Conservation (phyloP, 371 early-diverging fungal species). For the Fennellomyces sp. region DNA sequence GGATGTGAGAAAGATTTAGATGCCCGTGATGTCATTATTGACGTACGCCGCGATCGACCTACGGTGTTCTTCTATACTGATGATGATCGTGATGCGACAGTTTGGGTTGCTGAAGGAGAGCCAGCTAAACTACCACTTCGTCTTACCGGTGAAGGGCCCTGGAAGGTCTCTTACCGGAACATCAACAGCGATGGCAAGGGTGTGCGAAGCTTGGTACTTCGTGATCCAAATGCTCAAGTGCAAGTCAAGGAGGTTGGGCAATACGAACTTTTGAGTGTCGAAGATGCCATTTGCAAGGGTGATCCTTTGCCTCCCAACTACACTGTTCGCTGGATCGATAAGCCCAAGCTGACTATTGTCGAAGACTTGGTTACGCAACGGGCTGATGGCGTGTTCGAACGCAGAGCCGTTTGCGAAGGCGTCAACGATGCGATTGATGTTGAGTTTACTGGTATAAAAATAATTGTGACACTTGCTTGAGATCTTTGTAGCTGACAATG, state of each 20-base stretch:
- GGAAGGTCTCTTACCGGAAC: conserved; percentile 44
- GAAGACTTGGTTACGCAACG: conserved; percentile 25
- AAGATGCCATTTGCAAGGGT: conserved; percentile 51
- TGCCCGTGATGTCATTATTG: conserved; percentile 44
- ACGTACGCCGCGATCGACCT: conserved; percentile 53
- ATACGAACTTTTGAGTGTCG: conserved; percentile 45
- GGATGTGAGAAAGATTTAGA: conserved; percentile 46
- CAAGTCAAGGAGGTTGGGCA: conserved; percentile 33
- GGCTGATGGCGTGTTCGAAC: conserved; percentile 28
- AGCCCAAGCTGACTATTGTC: conserved; percentile 38
- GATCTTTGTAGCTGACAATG: too few relatives aligned
- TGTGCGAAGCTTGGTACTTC: conserved; percentile 12
- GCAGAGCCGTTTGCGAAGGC: conserved; percentile 48
- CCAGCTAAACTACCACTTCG: conserved; percentile 36
- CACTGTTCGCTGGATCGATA: conserved; percentile 37
- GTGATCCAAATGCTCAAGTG: conserved; percentile 50
- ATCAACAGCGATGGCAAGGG: conserved; percentile 28
- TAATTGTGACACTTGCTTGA: too few relatives aligned
- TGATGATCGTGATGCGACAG: conserved; percentile 15
- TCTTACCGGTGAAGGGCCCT: conserved; percentile 52
- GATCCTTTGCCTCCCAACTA: conserved; percentile 39
- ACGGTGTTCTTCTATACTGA: conserved; percentile 44
- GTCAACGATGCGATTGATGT: conserved; percentile 41
- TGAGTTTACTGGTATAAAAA: conserved; percentile 34
- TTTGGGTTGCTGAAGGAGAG: conserved; percentile 36